Base-by-base conservation (phyloP, 495 filamentous ascomycete genomes). In the Aspergillus bertholletiae region DNA sequence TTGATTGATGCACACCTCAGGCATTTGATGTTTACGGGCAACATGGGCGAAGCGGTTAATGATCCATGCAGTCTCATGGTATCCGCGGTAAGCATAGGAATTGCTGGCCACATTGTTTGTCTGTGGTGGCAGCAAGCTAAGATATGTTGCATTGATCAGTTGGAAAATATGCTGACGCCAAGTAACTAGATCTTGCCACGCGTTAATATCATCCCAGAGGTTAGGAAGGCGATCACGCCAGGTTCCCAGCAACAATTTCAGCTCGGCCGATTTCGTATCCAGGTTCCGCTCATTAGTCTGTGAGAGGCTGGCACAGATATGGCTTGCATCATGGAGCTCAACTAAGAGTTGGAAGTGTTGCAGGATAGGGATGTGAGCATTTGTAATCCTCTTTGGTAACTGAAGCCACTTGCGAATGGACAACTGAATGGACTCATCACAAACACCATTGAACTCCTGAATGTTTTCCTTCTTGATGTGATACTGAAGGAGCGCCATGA, bases 131-230 rank as follows among this genome's bases (percentile, higher is more conserved):
- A 97, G 70, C 52, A 99, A 80, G 23, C 84, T 82, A 4, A 99
- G 84, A 64, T 99, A 99, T 0, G 90, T 96, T 11, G 77, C 81
- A 65, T 99, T 99, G 73, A 99, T 99, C 12, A 97, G 83, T 47
- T 92, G 87, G 76, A 99, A 99, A 58, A 99, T 95, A 70, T 99
- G 95, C 67, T 97, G 95, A 60, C 95, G 84, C 95, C 95, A 99
- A 2, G 95, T 97, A 18, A 99, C 94, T 20, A 99, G 79, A 64
- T 97, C 95, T 65, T 97, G 93, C 95, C 95, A 99, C 21, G 92
- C 88, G 61, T 96, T 96, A 72, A 99, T 99, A 65, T 99, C 95
- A 61, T 99, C 95, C 95, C 95, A 99, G 8, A 96, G 86, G 61
- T 99, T 99, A 2, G 95, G 95, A 44, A 99, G 74, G 20, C 95